Percentiles rank a stretch among this genome's conserved stretches.
Evolutionary conservation across 805 yeast species (phyloP).

Genomic region (Pichia cephalocereana): DNA sequence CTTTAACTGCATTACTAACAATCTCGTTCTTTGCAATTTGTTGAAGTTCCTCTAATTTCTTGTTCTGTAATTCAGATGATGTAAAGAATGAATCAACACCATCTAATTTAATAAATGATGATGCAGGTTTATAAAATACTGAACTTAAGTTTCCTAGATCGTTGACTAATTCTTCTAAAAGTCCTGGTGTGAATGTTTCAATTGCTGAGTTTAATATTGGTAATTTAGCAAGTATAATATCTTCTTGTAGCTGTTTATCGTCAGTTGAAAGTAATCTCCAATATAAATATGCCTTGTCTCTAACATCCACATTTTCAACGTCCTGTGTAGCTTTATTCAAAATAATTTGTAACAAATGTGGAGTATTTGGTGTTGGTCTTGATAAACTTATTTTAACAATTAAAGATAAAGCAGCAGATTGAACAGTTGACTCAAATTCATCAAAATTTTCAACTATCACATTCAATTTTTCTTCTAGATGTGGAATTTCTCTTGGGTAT

Average conservation of each 20-base stretch:
- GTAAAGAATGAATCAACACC: conserved; percentile 11
- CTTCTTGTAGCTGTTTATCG: conserved; percentile 34
- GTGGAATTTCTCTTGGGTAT: conserved; percentile 52
- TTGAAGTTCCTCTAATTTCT: conserved; percentile 69
- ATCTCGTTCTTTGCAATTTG: conserved; percentile 71
- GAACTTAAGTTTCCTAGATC: conserved; percentile 83
- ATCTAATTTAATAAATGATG: conserved; percentile 37
- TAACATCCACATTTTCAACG: conserved; percentile 64
- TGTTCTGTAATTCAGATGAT: conserved; percentile 29
- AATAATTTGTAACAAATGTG: conserved; percentile 43
- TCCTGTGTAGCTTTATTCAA: conserved; percentile 56
- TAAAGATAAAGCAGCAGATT: conserved; percentile 49
- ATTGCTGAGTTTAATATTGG: conserved; percentile 70
- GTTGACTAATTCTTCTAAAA: conserved; percentile 57
- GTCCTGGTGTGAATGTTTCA: conserved; percentile 56
- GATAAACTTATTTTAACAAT: conserved; percentile 46
- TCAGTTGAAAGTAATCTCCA: conserved; percentile 63
- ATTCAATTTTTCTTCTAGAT: conserved; percentile 37
- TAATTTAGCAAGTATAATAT: conserved; percentile 49
- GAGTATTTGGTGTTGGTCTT: conserved; percentile 25
- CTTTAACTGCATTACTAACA: conserved; percentile 45
- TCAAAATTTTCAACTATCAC: conserved; percentile 41
- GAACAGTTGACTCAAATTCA: conserved; percentile 53
- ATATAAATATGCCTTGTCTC: conserved; percentile 72
- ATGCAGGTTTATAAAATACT: conserved; percentile 78